Base-by-base conservation (phyloP, 345 rosid genomes). In the Arabis hirsuta region DNA sequence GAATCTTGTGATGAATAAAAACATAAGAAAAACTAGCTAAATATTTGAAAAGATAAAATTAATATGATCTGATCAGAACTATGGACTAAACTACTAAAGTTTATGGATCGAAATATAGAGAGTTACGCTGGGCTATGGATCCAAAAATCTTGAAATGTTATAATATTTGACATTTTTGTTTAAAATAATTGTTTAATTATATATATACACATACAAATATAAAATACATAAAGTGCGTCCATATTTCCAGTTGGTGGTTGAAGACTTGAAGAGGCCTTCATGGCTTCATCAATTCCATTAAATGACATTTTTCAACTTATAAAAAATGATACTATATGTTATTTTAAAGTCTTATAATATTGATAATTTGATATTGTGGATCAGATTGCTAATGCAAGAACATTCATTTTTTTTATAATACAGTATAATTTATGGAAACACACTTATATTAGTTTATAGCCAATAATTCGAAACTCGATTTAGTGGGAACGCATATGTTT, bases 201-300 rank as follows among this genome's bases (percentile, higher is more conserved):
- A n/a, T n/a, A n/a, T n/a, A n/a, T n/a, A n/a, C n/a, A n/a, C 2
- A 42, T 0, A 27, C 0, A 66, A 9, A 26, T 11, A 43, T 12
- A 55, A 42, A 19, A 29, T 41, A 53, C 4, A 29, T 19, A 44
- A n/a, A n/a, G n/a, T n/a, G n/a, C n/a, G n/a, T n/a, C n/a, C n/a
- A 12, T 51, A 74, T 34, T 59, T 58, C 2, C 52, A 41, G 73
- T 43, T 74, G 69, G 73, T 67, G 6, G 79, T 75, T 75, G 79
- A 45, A 66, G 69, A 75, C 69, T 75, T 75, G 42, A 75, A 53
- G 79, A 54, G 52, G n/a, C 64, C 54, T 44, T 22, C 24, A 22
- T 22, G 24, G 24, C 24, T 22, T 44, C 63, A 44, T 75, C 57
- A 67, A 68, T 61, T 67, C 61, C 24, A 29, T 43, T 57, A 44